Evolutionary conservation across 257 asterid species (phyloP), one percentile per base, ranked within the genome.

Genomic region (Fraxinus pennsylvanica): DNA sequence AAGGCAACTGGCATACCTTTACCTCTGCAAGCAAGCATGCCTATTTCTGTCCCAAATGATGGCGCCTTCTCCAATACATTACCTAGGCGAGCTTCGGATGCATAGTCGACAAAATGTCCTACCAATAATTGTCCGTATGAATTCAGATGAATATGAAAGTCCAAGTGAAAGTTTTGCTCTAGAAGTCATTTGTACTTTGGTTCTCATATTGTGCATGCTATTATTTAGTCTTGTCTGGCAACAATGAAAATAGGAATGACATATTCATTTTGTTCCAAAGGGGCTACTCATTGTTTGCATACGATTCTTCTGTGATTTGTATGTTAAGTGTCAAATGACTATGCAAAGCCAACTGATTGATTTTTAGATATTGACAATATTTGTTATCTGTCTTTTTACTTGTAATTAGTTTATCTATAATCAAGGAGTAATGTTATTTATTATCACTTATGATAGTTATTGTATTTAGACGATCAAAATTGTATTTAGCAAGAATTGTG

Each of bases 41-140:
- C 90, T 14, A 79, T 82, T 68, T 63, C 91, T 9, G 73, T 82
- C 77, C 80, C 79, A 80, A 85, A 78, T 29, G 95, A 87, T 69
- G 84, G 87, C 38, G 78, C 89, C 35, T 92, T 88, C 72, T 83
- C 92, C 72, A 87, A 83, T 72, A 22, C 85, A 38, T 85, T 87
- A 52, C 88, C 85, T 65, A 80, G 90, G 78, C 88, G 87, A 59
- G 84, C 88, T 70, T 84, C 94, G 27, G 91, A 88, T 80, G 85
- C 85, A 36, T 89, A 87, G 68, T 81, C 90, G 73, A 76, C 87
- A 8, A 94, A 89, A 33, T 84, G 91, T 74, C 90, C 90, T 4
- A 50, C 65, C 67, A 65, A 81, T 33, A 54, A 25, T 25, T 25
- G 27, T 25, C 27, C 27, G 0, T 25, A 25, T 25, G 27, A 25